Evolutionary conservation across 768 basidiomycete genomes (phyloP).

Genomic region (Lactarius sanguifluus): DNA sequence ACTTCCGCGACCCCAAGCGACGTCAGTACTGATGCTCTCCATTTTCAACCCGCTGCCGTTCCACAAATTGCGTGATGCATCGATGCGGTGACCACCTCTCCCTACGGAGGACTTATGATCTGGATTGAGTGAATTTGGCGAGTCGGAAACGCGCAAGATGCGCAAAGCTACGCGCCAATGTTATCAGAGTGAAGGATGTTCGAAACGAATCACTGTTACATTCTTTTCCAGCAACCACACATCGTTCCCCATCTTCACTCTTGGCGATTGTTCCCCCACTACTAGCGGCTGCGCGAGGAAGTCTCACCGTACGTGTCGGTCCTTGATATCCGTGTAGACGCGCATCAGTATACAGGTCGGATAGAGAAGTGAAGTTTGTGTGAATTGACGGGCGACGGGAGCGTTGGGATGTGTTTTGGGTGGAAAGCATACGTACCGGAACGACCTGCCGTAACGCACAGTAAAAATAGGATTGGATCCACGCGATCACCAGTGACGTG

Average conservation of each 20-base stretch:
- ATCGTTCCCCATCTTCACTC: slow-evolving; percentile 63
- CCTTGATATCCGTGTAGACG: slow-evolving; percentile 47
- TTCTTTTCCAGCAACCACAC: slow-evolving; percentile 78
- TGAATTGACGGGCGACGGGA: slow-evolving; percentile 25
- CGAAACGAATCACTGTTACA: slow-evolving; percentile 41
- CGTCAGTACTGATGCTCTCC: slow-evolving; percentile 75
- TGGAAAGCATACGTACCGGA: slow-evolving; percentile 13
- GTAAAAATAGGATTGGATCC: background rate
- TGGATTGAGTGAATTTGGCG: slow-evolving; percentile 38
- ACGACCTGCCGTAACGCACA: background rate
- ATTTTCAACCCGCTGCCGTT: slow-evolving; percentile 74
- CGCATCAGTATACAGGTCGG: slow-evolving; percentile 41
- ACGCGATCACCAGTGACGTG: no score
- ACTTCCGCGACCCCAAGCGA: slow-evolving; percentile 78
- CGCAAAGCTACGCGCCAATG: slow-evolving; percentile 32
- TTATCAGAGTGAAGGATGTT: background rate
- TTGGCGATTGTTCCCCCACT: slow-evolving; percentile 70
- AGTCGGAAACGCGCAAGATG: slow-evolving; percentile 52
- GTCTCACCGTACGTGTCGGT: slow-evolving; percentile 53
- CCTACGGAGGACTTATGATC: slow-evolving; percentile 55
- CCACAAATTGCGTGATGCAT: slow-evolving; percentile 76
- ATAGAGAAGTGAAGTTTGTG: background rate
- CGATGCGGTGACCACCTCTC: slow-evolving; percentile 64
- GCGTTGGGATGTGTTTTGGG: slow-evolving; percentile 17
- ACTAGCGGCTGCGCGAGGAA: slow-evolving; percentile 55